Percentiles rank a stretch among this genome's conserved stretches.
These are phyloP conservation scores for Apiotrichum domesticum DNA, from an alignment of 1,284 basidiomycete species.

Conservation along the genomic window DNA sequence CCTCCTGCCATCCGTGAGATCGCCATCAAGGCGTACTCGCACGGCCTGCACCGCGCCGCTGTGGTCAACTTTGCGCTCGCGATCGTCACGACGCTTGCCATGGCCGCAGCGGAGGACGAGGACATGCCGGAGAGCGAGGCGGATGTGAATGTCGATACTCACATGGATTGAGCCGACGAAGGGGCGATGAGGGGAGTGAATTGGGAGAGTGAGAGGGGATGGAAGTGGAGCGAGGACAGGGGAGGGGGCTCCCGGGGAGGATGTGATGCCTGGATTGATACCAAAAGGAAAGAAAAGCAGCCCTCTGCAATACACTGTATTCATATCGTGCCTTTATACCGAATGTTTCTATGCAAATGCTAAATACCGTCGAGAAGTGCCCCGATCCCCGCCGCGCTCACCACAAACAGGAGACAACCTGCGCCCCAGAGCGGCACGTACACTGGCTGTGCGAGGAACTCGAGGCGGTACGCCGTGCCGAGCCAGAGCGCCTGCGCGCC, in stretches of 20 bases:
- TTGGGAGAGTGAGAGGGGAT: too few relatives aligned
- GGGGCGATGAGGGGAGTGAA: too few relatives aligned
- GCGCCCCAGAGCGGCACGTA: slow-evolving; percentile 70
- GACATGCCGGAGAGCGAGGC: slow-evolving; percentile 18
- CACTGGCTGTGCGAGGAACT: slow-evolving; percentile 70
- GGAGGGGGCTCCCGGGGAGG: too few relatives aligned
- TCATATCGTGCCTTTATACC: too few relatives aligned
- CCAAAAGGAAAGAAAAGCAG: too few relatives aligned
- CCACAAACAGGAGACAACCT: slow-evolving; percentile 65
- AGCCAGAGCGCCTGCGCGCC: slow-evolving; percentile 73
- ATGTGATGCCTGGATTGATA: too few relatives aligned
- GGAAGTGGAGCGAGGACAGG: too few relatives aligned
- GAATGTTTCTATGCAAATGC: too few relatives aligned
- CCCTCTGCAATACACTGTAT: too few relatives aligned
- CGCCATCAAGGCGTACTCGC: slow-evolving; percentile 75
- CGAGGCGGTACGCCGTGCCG: slow-evolving; percentile 75
- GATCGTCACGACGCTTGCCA: slow-evolving; percentile 20
- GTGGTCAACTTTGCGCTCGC: slow-evolving; percentile 59
- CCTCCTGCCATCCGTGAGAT: slow-evolving; percentile 56
- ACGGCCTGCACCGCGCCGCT: slow-evolving; percentile 77
- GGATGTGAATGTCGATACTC: too few relatives aligned
- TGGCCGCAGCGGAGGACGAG: slow-evolving; percentile 30
- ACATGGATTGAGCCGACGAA: too few relatives aligned
- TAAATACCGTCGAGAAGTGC: slow-evolving; percentile 52
- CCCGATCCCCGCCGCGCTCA: slow-evolving; percentile 69